These are phyloP conservation scores for Mucor saturninus DNA, from an alignment of 371 early-diverging fungal species.

Conservation along the genomic window DNA sequence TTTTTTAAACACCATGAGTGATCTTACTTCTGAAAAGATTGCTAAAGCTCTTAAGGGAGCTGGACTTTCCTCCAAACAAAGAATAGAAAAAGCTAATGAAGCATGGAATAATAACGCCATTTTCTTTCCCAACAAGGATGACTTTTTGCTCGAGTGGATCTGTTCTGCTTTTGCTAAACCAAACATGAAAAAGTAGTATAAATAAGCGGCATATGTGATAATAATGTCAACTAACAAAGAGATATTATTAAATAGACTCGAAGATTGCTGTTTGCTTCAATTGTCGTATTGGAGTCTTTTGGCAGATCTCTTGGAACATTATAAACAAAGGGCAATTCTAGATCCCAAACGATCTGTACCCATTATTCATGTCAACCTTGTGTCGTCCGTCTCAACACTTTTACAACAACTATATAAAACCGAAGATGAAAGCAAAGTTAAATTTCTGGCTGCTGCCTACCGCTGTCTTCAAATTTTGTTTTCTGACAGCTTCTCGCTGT, in stretches of 20 bases:
- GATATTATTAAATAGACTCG: slow-evolving; percentile 12
- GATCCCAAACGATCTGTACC: slow-evolving; percentile 27
- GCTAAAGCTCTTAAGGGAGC: slow-evolving; percentile 52
- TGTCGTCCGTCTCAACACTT: slow-evolving; percentile 27
- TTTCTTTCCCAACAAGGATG: slow-evolving; percentile 55
- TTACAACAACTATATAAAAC: slow-evolving; percentile 29
- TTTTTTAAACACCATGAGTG: slow-evolving; percentile 13
- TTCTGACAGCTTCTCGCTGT: slow-evolving; percentile 30
- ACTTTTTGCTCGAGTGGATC: slow-evolving; percentile 55
- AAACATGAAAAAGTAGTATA: slow-evolving; percentile 53
- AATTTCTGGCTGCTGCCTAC: slow-evolving; percentile 13
- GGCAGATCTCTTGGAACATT: slow-evolving; percentile 35
- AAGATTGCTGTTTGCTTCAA: slow-evolving; percentile 38
- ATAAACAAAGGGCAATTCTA: slow-evolving; percentile 13
- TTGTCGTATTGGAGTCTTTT: slow-evolving; percentile 43
- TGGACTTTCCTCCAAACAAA: slow-evolving; percentile 38
- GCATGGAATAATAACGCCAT: slow-evolving; percentile 45
- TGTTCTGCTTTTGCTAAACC: slow-evolving; percentile 44
- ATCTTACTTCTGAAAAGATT: slow-evolving; percentile 33
- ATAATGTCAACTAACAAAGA: neutral
- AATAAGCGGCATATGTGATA: neutral
- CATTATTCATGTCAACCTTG: slow-evolving; percentile 35
- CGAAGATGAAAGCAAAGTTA: slow-evolving; percentile 5
- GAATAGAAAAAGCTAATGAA: slow-evolving; percentile 39
- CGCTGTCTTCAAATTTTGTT: slow-evolving; percentile 29